These are phyloP conservation scores for Barnettozyma pratensis DNA, from an alignment of 805 yeast species.

Conservation along the genomic window DNA sequence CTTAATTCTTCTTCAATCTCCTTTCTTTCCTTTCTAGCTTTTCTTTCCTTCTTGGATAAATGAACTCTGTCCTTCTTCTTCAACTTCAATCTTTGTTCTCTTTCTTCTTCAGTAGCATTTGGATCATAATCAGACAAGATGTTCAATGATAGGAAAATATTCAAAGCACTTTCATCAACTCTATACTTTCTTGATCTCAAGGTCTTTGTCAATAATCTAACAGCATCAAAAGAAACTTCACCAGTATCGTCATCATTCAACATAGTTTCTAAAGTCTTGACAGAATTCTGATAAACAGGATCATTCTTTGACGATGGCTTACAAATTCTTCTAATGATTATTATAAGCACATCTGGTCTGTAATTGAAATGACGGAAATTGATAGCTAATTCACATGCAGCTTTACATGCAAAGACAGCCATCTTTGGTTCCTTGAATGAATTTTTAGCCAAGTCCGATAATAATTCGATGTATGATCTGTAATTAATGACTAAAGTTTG, in stretches of 20 bases:
- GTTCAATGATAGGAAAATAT: constrained; percentile 62
- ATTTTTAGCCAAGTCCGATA: constrained; percentile 38
- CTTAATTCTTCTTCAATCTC: constrained; percentile 86
- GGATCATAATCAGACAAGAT: constrained; percentile 72
- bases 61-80: constrained; percentile 88
- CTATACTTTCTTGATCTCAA: constrained; percentile 68
- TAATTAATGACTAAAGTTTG: constrained; percentile 70
- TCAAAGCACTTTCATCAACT: constrained; percentile 79
- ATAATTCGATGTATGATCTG: constrained; percentile 54
- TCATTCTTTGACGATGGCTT: constrained; percentile 44
- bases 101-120: constrained; percentile 43
- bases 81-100: constrained; percentile 41
- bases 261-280: constrained; percentile 64
- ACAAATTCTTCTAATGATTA: constrained; percentile 63
- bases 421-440: constrained; percentile 31
- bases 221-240: constrained; percentile 68
- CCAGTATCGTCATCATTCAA: constrained; percentile 80
- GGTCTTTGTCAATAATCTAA: constrained; percentile 62
- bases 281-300: constrained; percentile 49
- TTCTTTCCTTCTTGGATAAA: constrained; percentile 84
- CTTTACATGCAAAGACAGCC: constrained; percentile 61
- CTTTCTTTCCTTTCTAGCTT: constrained; percentile 80
- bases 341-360: constrained; percentile 65
- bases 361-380: constrained; percentile 76
- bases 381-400: constrained; percentile 72